A percentile compares a stretch with the other conserved stretches of the same genome.
phyloP scores from a whole-genome alignment of 257 asterid species.

The Solanum tarijense region DNA sequence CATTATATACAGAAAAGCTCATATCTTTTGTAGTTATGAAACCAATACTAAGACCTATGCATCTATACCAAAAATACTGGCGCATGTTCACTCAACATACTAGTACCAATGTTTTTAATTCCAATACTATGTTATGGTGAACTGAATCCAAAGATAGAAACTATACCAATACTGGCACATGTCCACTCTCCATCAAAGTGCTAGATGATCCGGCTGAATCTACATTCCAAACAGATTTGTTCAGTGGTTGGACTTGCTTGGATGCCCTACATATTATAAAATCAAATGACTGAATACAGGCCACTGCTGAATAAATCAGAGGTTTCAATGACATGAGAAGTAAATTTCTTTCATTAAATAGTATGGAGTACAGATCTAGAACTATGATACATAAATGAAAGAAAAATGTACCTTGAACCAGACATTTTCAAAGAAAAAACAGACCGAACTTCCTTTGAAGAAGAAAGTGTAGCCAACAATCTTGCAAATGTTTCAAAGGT shows the following conservation, averaged over 20 bases:
- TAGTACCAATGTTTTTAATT: neutral
- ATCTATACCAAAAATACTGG: neutral
- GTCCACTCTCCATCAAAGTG: conserved; percentile 75
- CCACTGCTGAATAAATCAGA: neutral
- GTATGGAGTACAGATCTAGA: neutral
- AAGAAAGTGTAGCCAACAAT: conserved; percentile 75
- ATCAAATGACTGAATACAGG: neutral
- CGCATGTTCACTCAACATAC: neutral
- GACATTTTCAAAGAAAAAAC: conserved; percentile 61
- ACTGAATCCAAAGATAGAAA: neutral
- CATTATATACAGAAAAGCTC: neutral
- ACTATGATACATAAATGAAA: neutral
- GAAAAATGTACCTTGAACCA: conserved; percentile 51
- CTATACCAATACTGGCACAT: conserved; percentile 52
- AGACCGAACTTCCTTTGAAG: conserved; percentile 86
- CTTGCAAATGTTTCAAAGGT: conserved; percentile 91
- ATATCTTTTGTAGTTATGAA: neutral
- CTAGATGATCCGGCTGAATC: conserved; percentile 74
- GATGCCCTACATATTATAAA: conserved; percentile 51
- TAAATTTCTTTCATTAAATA: neutral
- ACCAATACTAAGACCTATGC: neutral
- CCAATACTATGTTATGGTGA: neutral
- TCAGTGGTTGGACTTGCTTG: conserved; percentile 60
- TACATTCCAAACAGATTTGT: conserved; percentile 67
- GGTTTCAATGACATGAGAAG: neutral